Base-by-base conservation (phyloP, 805 yeast species). In the Komagataella pseudopastoris region DNA sequence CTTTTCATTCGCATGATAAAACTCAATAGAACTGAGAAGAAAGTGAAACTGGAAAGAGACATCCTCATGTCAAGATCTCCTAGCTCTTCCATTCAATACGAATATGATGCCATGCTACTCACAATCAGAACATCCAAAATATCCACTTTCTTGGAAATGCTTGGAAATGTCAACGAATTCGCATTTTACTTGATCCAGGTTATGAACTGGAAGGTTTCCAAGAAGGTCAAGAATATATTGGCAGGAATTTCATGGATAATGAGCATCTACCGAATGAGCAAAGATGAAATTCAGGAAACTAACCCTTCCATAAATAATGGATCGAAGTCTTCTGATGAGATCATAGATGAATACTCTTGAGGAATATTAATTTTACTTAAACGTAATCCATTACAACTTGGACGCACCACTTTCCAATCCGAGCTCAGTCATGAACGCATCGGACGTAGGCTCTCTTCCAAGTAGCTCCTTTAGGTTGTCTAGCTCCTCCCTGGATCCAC, bases 391-490 rank as follows among this genome's bases (percentile, higher is more conserved):
- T 48, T 23, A 23, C 2, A n/a, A 47, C 22, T 47, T 14, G 39
- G 39, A 23, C 8, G n/a, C 44, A 30, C 49, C 24, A 30, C 48
- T 23, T 10, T 24, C 51, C 45, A 76, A 60, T 14, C 86, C 85
- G 49, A 86, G 63, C 62, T 86, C 95, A 57, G 74, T 58, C 56
- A 86, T 70, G 69, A 88, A 88, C 0, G 95, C 90, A 36, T 74
- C 78, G 48, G 81, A 77, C 58, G 76, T 78, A 50, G 95, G 95
- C 59, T 79, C 75, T 64, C 96, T 78, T 3, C 91, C 93, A 53
- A 88, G 71, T 49, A 86, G 71, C 58, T 81, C 86, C 47, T 65
- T 67, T 62, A 88, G 71, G 54, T 76, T 76, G 46, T 80, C 86
- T 68, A 75, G 72, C 55, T 81, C 85, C 49, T 86, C 95, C 53